phyloP scores from a whole-genome alignment of 805 yeast genomes.

The Wickerhamomyces hampshirensis region DNA sequence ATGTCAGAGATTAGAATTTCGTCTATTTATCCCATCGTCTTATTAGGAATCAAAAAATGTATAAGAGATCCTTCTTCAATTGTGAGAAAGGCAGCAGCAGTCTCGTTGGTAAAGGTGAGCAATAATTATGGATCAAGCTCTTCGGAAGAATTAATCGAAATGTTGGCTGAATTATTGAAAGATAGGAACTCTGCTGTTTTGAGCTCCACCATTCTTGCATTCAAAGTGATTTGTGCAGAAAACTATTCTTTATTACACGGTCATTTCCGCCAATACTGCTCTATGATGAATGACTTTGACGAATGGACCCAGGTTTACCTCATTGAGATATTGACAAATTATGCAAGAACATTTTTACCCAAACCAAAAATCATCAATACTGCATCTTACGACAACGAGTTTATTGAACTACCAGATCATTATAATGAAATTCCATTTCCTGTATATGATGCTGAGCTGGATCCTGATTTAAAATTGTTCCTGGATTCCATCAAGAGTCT shows the following conservation, averaged over 20 bases:
- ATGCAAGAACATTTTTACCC: conserved; percentile 56
- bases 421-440: conserved; percentile 35
- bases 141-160: conserved; percentile 44
- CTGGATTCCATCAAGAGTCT: conserved; percentile 43
- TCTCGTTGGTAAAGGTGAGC: conserved; percentile 60
- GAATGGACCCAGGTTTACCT: conserved; percentile 63
- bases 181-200: conserved; percentile 67
- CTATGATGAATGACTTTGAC: conserved; percentile 48
- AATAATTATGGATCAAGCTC: conserved; percentile 39
- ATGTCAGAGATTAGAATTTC: conserved; percentile 80
- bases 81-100: conserved; percentile 77
- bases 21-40: conserved; percentile 73
- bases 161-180: conserved; percentile 49
- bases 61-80: conserved; percentile 65
- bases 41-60: conserved; percentile 66
- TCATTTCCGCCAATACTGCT: conserved; percentile 55
- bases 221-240: conserved; percentile 47
- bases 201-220: conserved; percentile 59
- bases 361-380: conserved; percentile 41
- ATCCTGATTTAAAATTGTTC: conserved; percentile 55
- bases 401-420: conserved; percentile 39
- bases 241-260: conserved; percentile 67
- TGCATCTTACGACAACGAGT: conserved; percentile 24
- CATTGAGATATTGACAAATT: conserved; percentile 61
- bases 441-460: conserved; percentile 38